Percentiles rank a stretch among this genome's conserved stretches.
Conservation (phyloP, 192 early-diverging fungal species). For the Fimicolochytrium jonesii region DNA sequence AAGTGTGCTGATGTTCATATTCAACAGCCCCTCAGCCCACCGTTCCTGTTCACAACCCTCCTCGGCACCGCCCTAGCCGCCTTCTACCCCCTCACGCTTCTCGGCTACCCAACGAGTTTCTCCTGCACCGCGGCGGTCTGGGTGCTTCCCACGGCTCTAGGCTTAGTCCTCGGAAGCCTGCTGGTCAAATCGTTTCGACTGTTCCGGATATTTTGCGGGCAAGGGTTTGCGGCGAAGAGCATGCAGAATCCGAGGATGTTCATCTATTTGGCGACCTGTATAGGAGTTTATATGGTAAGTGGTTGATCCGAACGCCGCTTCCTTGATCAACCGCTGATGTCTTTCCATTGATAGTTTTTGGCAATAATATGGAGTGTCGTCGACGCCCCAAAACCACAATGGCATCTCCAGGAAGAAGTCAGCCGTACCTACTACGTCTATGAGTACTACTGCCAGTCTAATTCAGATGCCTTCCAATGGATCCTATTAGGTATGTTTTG, state of each 20-base stretch:
- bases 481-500: not conserved
- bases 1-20: no score
- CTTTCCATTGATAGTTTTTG: not conserved
- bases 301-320: no score
- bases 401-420: not conserved
- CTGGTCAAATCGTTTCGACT: constrained; percentile 15
- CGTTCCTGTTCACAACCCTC: not conserved
- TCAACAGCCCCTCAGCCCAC: not conserved
- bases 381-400: constrained; percentile 2
- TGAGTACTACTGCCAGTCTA: not conserved
- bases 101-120: not conserved
- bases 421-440: not conserved
- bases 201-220: constrained; percentile 4
- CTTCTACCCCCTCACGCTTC: constrained; percentile 1
- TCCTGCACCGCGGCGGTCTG: constrained; percentile 6
- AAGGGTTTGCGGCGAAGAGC: not conserved
- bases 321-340: not conserved
- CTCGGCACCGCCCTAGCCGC: not conserved
- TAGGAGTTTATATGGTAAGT: not conserved
- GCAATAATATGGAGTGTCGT: constrained; percentile 1
- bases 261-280: not conserved
- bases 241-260: constrained; percentile 1
- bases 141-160: not conserved
- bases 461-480: not conserved
- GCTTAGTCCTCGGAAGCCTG: constrained; percentile 6